These are phyloP conservation scores for Lumnitzera racemosa DNA, from an alignment of 345 rosid species.

Conservation along the genomic window DNA sequence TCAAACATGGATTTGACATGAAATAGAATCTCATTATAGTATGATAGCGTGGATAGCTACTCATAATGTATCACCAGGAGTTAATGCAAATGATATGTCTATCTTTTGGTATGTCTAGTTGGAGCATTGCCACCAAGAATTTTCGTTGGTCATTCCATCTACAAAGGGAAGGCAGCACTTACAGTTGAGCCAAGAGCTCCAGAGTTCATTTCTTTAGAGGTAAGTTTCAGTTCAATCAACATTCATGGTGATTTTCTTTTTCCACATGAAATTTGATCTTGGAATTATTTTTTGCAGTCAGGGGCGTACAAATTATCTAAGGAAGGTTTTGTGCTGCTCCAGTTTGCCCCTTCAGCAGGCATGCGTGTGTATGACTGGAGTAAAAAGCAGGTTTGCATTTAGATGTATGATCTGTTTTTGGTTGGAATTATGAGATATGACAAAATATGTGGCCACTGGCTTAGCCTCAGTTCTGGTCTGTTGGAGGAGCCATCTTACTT, in stretches of 20 bases:
- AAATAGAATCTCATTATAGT: too few species aligned
- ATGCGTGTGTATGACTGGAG: conserved; percentile 85
- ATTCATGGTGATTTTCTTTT: neutral
- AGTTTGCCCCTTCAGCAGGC: conserved; percentile 84
- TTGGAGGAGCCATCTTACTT: too few species aligned
- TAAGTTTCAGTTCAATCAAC: conserved; percentile 8
- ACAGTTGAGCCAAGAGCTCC: conserved; percentile 78
- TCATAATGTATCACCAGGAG: too few species aligned
- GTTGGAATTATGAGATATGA: neutral
- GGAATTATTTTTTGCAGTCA: conserved; percentile 40
- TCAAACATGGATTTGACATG: too few species aligned
- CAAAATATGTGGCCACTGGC: too few species aligned
- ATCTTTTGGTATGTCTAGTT: conserved; percentile 14
- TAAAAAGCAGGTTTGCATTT: conserved; percentile 60
- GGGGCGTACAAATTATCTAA: conserved; percentile 67
- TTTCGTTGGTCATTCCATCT: conserved; percentile 76
- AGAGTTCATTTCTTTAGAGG: conserved; percentile 68
- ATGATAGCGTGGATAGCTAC: too few species aligned
- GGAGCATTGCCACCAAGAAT: conserved; percentile 44
- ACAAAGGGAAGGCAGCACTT: conserved; percentile 95
- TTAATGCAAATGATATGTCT: too few species aligned
- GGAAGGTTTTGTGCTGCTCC: conserved; percentile 67
- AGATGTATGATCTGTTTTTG: neutral
- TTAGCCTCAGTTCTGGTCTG: too few species aligned
- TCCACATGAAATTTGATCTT: neutral